A percentile compares a stretch with the other conserved stretches of the same genome.
Conservation (phyloP, 768 basidiomycete species). For the Suillus lakei region DNA sequence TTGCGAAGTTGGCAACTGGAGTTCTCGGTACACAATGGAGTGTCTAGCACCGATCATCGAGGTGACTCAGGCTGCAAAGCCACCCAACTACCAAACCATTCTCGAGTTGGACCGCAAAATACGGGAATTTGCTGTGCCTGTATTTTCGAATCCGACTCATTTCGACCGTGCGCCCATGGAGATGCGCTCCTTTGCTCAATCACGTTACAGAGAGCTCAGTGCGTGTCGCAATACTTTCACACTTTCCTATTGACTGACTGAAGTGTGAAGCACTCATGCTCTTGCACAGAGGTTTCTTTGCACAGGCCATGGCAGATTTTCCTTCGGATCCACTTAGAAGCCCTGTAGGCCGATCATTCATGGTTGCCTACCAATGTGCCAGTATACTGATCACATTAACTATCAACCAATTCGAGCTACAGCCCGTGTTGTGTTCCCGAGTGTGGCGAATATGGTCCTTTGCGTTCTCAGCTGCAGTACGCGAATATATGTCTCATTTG, state of each 20-base stretch:
- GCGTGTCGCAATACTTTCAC: conserved; percentile 9
- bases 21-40: conserved; percentile 43
- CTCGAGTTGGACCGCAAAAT: conserved; percentile 56
- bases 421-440: conserved; percentile 51
- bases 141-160: conserved; percentile 18
- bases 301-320: conserved; percentile 55
- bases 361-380: conserved; percentile 56
- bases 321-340: conserved; percentile 52
- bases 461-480: conserved; percentile 58
- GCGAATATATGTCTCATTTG: conserved; percentile 18
- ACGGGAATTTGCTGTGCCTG: conserved; percentile 39
- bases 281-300: conserved; percentile 62
- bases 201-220: conserved; percentile 53
- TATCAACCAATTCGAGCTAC: conserved; percentile 44
- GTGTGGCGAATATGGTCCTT: conserved; percentile 66
- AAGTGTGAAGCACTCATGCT: conserved; percentile 50
- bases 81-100: conserved; percentile 51
- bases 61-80: conserved; percentile 44
- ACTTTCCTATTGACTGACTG: conserved; percentile 8
- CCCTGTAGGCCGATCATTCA: conserved; percentile 54
- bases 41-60: conserved; percentile 50
- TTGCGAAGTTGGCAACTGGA: conserved; percentile 52
- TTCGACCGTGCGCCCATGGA: conserved; percentile 41
- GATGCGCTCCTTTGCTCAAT: conserved; percentile 47
- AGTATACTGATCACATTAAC: conserved; percentile 50